Evolutionary conservation across 2,329 filamentous ascomycete genomes (phyloP), one percentile per base, ranked within the genome.

Genomic region (Polychaeton citri): DNA sequence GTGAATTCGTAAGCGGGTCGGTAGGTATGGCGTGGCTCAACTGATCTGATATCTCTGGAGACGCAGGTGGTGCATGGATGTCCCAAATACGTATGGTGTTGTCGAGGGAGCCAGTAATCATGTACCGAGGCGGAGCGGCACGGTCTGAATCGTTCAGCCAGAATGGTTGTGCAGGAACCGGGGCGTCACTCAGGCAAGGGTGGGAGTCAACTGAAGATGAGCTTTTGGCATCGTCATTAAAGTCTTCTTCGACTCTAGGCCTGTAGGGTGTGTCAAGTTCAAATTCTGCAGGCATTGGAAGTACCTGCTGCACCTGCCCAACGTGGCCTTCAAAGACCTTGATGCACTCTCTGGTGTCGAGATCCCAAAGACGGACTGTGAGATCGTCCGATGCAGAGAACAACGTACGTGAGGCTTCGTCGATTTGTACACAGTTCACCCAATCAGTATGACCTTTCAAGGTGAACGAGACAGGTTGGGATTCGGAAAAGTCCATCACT

Each of bases 301-400:
- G 64, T 8, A 95, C 78, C 59, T 95, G 87, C 57, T 98, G 90
- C 4, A 96, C 87, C 52, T 94, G 87, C 12, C 87, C 90, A 12
- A 95, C 86, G 52, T 98, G 90, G 5, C 87, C 88, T 47, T 85
- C 74, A 51, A 87, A 96, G 0, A 68, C 72, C 46, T 67, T 66
- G 55, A 96, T 80, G 55, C 82, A 88, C 36, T 73, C 67, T 51
- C 79, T 78, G 1, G 81, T 83, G 53, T 95, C 85, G 21, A 98
- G 68, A 51, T 96, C 88, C 88, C 88, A 95, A 2, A 98, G 68
- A 48, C 86, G 84, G 46, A 93, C 76, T 0, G 82, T 90, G 53
- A 85, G 80, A 57, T 98, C 90, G 54, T 98, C 90, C 0, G 86
- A 95, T 1, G 86, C 86, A 0, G 88, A 94, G 52, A 96, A 81